Conservation (phyloP, 106 monocot species). For the Dendrobium huoshanense region DNA sequence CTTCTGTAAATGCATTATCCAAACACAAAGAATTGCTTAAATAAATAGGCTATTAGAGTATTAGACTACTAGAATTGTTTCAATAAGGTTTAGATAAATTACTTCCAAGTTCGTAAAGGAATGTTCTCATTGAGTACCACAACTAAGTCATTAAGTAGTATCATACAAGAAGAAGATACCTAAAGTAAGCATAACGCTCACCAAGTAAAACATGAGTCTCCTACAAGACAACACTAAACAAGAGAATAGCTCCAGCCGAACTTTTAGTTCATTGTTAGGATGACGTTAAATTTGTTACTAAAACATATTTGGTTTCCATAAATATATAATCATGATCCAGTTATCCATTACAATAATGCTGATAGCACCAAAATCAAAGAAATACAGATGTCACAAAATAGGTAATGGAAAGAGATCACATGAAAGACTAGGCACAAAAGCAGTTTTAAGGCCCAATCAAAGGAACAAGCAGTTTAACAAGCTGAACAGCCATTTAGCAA, state of each 20-base stretch:
- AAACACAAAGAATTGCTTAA: neutral
- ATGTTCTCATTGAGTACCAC: neutral
- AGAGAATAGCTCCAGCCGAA: neutral
- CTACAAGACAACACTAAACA: neutral
- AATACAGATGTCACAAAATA: neutral
- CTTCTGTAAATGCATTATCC: slow-evolving; percentile 26
- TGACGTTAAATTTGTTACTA: neutral
- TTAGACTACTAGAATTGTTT: no score
- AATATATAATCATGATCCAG: neutral
- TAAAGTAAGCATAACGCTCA: neutral
- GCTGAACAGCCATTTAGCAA: no score
- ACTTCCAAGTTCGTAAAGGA: neutral
- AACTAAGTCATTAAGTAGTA: neutral
- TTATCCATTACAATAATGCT: neutral
- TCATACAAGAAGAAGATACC: neutral
- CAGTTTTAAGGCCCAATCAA: neutral
- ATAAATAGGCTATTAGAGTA: neutral
- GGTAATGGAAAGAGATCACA: neutral
- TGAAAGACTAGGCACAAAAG: neutral
- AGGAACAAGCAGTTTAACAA: neutral
- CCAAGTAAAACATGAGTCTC: neutral
- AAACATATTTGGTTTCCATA: neutral
- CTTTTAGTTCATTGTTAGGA: neutral
- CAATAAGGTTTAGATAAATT: neutral
- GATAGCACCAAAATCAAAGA: neutral